phyloP scores from a whole-genome alignment of 2,329 filamentous ascomycete species.

The Sarocladium brachiariae region DNA sequence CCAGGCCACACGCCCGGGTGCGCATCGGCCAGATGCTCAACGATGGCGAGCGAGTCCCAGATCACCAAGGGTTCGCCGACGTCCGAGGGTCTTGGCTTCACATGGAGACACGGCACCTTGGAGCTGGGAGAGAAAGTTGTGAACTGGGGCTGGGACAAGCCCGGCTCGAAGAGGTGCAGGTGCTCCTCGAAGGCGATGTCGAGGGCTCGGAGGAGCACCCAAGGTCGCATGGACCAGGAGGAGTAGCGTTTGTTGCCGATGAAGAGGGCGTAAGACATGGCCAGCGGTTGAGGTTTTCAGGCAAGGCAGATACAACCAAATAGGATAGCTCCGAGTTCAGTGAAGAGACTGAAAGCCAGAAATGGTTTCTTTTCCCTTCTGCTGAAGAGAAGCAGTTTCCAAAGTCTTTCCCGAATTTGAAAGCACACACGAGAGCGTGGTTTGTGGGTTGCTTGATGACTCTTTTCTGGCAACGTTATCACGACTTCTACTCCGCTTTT shows the following conservation, averaged over 20 bases:
- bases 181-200: constrained; percentile 35
- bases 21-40: constrained; percentile 38
- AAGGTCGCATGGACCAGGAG: constrained; percentile 39
- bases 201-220: constrained; percentile 37
- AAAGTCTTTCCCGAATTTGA: too few species aligned
- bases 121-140: constrained; percentile 31
- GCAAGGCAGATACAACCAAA: too few species aligned
- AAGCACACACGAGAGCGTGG: too few species aligned
- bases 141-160: constrained; percentile 26
- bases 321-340: too few species aligned
- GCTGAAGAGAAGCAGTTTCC: too few species aligned
- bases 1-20: constrained; percentile 36
- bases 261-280: constrained; percentile 32
- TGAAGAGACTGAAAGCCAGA: too few species aligned
- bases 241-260: constrained; percentile 40
- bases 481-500: not conserved
- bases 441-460: not conserved
- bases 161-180: constrained; percentile 26
- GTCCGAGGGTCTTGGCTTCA: constrained; percentile 15
- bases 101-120: constrained; percentile 35
- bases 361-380: too few species aligned
- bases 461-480: not conserved
- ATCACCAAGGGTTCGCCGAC: constrained; percentile 24
- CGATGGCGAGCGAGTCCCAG: constrained; percentile 42
- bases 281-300: constrained; percentile 2